Base-by-base conservation (phyloP, 2,329 filamentous ascomycete species). In the Penicillium decumbens region DNA sequence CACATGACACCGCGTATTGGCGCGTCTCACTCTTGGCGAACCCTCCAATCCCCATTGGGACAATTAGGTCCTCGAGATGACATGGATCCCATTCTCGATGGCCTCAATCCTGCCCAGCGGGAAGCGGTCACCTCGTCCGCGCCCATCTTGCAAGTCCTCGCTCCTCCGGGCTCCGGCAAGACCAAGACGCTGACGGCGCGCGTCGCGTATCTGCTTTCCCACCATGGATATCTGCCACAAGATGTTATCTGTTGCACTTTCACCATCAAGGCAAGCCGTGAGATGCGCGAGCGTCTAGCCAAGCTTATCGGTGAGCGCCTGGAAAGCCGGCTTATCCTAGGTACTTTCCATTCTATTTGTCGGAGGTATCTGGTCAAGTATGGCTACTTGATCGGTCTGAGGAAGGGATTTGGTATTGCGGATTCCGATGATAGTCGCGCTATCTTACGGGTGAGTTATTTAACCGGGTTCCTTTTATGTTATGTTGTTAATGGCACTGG, bases 221-320 rank as follows among this genome's bases (percentile, higher is more conserved):
- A 87, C 61, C 75, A 82, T 59, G 82, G 84, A 37, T 81, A 89
- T 60, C 80, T 82, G 49, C 92, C 92, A 63, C 83, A 87, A 73
- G 89, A 96, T 72, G 84, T 97, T 62, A 84, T 98, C 51, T 92
- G 96, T 51, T 93, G 92, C 54, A 97, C 92, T 0, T 98, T 98
- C 66, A 98, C 93, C 1, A 90, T 95, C 68, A 97, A 97, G 69
- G 91, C 93, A 1, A 89, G 91, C 15, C 81, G 80, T 15, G 92
- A 97, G 74, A 98, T 98, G 92, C 89, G 90, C 63, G 84, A 89
- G 64, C 82, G 92, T 6, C 88, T 97, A 49, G 83, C 84, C 0
- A 85, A 80, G 50, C 79, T 88, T n/a, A 77, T 97, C n/a, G 90
- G 90, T 1, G 80, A 86, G 52, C 84, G 84, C 5, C 74, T 84